A percentile compares a stretch with the other conserved stretches of the same genome.
phyloP scores from a whole-genome alignment of 441 rosid species.

The Mallotus japonicus region DNA sequence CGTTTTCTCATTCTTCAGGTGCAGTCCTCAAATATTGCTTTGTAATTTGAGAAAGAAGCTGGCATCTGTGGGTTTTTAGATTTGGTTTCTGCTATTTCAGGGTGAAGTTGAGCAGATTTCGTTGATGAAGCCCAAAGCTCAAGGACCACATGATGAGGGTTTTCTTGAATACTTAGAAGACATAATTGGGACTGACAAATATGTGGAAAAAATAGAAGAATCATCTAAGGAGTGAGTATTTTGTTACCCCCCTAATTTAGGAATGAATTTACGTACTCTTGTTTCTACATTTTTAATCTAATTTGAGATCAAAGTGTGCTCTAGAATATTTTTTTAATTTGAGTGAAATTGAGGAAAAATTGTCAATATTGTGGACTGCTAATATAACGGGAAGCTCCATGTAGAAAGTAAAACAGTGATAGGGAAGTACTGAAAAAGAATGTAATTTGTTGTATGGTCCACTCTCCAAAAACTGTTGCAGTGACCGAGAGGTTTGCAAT shows the following conservation, averaged over 20 bases:
- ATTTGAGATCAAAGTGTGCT: neutral
- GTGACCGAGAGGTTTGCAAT: neutral
- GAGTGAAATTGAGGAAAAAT: neutral
- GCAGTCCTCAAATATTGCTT: neutral
- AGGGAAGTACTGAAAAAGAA: neutral
- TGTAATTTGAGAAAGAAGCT: slow-evolving; percentile 1
- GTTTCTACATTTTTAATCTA: slow-evolving; percentile 7
- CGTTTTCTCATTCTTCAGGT: slow-evolving; percentile 98
- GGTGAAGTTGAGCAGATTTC: slow-evolving; percentile 99
- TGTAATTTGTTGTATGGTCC: too few relatives aligned
- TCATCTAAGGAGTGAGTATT: slow-evolving; percentile 71
- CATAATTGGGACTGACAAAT: slow-evolving; percentile 90
- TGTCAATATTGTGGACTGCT: neutral
- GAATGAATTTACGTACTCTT: slow-evolving; percentile 14
- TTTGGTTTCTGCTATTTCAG: slow-evolving; percentile 39
- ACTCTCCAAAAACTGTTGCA: neutral
- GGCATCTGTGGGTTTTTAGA: slow-evolving; percentile 12
- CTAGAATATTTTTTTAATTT: neutral
- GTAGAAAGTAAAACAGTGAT: neutral
- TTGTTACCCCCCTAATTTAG: slow-evolving; percentile 4
- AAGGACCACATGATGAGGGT: slow-evolving; percentile 98
- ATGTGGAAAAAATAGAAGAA: slow-evolving; percentile 88
- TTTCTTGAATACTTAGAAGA: slow-evolving; percentile 95
- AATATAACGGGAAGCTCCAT: neutral
- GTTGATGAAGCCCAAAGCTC: slow-evolving; percentile 93